Evolutionary conservation across 306 rosid genomes (phyloP).

Genomic region (Pterocarpus macrocarpus): DNA sequence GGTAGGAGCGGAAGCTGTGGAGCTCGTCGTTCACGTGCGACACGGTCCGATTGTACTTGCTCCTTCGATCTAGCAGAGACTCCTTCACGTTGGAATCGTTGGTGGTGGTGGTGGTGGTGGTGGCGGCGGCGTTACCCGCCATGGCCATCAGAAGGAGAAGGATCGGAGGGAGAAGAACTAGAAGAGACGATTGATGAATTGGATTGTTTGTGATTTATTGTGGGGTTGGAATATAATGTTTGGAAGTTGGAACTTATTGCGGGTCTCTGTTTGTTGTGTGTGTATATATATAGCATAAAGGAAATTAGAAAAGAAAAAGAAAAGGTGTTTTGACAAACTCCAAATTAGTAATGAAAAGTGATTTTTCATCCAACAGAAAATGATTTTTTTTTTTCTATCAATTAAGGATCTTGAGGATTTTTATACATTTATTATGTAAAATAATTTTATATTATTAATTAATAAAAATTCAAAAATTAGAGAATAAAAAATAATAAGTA

Average conservation of each 20-base stretch:
- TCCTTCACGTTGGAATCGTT: constrained; percentile 12
- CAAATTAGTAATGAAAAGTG: too few species aligned
- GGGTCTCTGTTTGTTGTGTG: neutral
- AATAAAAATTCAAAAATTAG: too few species aligned
- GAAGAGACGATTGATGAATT: neutral
- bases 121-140: neutral
- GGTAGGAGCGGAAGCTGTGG: constrained; percentile 73
- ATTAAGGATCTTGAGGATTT: too few species aligned
- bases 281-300: too few species aligned
- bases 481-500: too few species aligned
- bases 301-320: too few species aligned
- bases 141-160: neutral
- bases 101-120: constrained; percentile 56
- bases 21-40: constrained; percentile 79
- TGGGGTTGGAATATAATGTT: neutral
- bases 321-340: too few species aligned
- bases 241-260: neutral
- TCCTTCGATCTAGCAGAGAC: constrained; percentile 39
- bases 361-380: too few species aligned
- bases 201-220: neutral
- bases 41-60: constrained; percentile 53
- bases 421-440: too few species aligned
- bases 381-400: too few species aligned
- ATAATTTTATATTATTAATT: too few species aligned
- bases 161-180: neutral